These are phyloP conservation scores for Alternaria burnsii DNA, from an alignment of 2,329 filamentous ascomycete species.

Conservation along the genomic window DNA sequence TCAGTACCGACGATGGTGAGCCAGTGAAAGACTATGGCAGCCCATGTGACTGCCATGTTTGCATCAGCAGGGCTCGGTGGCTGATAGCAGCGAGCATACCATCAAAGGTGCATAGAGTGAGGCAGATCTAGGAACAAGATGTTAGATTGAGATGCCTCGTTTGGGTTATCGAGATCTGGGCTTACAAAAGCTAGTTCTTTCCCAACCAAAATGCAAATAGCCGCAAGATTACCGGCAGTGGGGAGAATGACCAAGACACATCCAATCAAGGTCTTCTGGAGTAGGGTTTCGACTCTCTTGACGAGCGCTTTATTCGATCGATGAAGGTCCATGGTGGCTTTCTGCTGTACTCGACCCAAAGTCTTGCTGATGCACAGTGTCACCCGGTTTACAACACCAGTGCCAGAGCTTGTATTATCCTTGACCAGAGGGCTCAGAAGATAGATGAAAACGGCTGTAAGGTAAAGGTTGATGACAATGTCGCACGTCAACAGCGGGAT, in stretches of 20 bases:
- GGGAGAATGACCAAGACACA: conserved; percentile 51
- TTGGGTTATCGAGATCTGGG: not conserved
- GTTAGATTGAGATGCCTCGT: not conserved
- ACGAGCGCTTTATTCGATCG: conserved; percentile 27
- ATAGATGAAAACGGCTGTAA: conserved; percentile 52
- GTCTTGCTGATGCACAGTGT: conserved; percentile 24
- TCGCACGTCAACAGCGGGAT: conserved; percentile 52
- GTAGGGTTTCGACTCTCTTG: conserved; percentile 35
- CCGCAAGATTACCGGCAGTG: conserved; percentile 49
- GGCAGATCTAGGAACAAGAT: conserved; percentile 38
- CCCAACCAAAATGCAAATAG: conserved; percentile 42
- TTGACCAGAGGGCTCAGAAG: conserved; percentile 46
- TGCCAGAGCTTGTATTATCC: conserved; percentile 15
- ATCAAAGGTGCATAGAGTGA: conserved; percentile 52
- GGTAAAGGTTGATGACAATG: conserved; percentile 48
- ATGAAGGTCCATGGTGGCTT: conserved; percentile 14
- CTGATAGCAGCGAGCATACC: conserved; percentile 34
- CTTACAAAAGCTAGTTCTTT: conserved; percentile 50
- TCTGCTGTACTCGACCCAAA: conserved; percentile 7
- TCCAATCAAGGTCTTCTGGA: conserved; percentile 45
- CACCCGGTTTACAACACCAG: conserved; percentile 23
- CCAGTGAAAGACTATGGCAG: conserved; percentile 47
- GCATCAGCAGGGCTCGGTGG: too few species aligned
- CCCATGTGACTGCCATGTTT: conserved; percentile 44
- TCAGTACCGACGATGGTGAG: conserved; percentile 42